Evolutionary conservation across 2,329 filamentous ascomycete genomes (phyloP), one percentile per base, ranked within the genome.

Genomic region (Fusarium austroafricanum): DNA sequence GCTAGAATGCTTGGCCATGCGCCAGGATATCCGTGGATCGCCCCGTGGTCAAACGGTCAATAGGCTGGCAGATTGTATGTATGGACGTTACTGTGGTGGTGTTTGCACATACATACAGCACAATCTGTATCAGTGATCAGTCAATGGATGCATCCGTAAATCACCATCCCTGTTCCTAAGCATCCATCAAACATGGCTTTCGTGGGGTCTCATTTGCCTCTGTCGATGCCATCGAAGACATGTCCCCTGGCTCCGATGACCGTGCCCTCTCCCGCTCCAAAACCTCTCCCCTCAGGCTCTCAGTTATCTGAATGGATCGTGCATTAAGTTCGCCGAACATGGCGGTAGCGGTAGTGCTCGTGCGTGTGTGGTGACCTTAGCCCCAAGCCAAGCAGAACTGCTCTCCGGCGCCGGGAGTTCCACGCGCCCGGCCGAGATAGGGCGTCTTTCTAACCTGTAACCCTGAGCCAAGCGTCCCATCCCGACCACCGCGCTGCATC

Each of bases 1-100:
- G 55, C 44, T 53, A 64, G 59, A 65, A 71, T 68, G 53, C 65
- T 71, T 71, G 61, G 64, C 67, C 52, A 60, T 69, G 61, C 58
- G 49, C 71, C 66, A 70, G 70, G 68, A 71, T 73, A 37, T 55
- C 61, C 65, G 65, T 72, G 72, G 72, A 72, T 73, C 72, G 63
- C 71, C 70, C 68, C 65, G 70, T 67, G 68, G 70, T 71, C 70
- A 75, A 72, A 75, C 73, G 71, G 71, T 74, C 73, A 60, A 73
- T 70, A 62, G 62, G 54, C 64, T 49, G 57, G 62, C 38, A 43
- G 33, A 23, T 26, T 26, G 26, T 26, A 26, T 26, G 26, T 37
- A 58, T 23, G 21, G 21, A 6, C 28, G 15, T 35, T n/a, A 17
- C 33, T n/a, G 15, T n/a, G 14, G 12, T 33, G 12, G 33, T 17